Percentiles rank a stretch among this genome's conserved stretches.
phyloP scores from a whole-genome alignment of 306 rosid species.

The Lagenaria siceraria region DNA sequence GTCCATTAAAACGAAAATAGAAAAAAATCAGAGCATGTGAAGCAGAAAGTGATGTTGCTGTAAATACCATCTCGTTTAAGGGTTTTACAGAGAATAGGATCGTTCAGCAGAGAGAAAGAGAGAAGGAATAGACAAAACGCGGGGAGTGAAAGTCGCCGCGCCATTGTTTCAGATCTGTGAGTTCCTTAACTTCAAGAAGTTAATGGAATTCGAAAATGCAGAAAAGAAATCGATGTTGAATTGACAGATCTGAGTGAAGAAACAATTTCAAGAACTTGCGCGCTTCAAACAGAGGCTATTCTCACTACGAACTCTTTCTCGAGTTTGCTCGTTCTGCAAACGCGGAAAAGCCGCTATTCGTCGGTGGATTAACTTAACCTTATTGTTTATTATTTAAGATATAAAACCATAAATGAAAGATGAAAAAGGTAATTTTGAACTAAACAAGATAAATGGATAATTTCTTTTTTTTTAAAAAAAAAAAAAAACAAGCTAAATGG shows the following conservation, averaged over 20 bases:
- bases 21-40: background rate
- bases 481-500: background rate
- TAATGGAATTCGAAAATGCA: background rate
- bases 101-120: slow-evolving; percentile 24
- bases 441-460: background rate
- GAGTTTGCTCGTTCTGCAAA: background rate
- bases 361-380: background rate
- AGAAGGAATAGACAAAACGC: slow-evolving; percentile 26
- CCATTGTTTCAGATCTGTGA: slow-evolving; percentile 27
- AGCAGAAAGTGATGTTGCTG: slow-evolving; percentile 2
- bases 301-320: background rate
- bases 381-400: background rate
- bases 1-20: background rate
- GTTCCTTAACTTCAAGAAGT: background rate
- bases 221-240: background rate
- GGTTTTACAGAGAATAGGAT: slow-evolving; percentile 55
- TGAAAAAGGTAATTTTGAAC: background rate
- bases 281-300: background rate
- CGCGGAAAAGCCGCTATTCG: background rate
- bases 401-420: background rate
- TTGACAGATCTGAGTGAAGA: slow-evolving; percentile 1
- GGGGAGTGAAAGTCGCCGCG: slow-evolving; percentile 22
- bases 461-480: too few species aligned
- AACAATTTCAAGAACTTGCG: background rate
- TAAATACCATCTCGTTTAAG: slow-evolving; percentile 85